These are phyloP conservation scores for Populus hybrid DNA, from an alignment of 441 rosid genomes.

Conservation along the genomic window DNA sequence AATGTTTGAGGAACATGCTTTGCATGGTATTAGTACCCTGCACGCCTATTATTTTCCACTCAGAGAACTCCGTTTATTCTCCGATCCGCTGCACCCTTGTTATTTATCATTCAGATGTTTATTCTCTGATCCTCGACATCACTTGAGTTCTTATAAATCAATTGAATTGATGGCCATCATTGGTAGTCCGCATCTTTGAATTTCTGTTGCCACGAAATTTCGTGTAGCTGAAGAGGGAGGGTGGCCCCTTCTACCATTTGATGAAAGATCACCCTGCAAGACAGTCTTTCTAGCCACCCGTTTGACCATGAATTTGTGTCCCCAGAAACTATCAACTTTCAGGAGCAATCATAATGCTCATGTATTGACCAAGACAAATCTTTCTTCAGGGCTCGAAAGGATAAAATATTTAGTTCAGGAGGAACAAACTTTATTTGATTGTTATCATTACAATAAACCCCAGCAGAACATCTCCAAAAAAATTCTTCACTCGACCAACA, in stretches of 20 bases:
- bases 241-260: neutral
- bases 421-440: constrained; percentile 11
- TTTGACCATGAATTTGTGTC: neutral
- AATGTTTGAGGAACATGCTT: neutral
- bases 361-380: neutral
- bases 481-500: constrained; percentile 23
- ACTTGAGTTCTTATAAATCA: neutral
- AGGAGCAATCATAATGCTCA: neutral
- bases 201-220: neutral
- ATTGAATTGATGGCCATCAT: neutral
- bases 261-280: neutral
- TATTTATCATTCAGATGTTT: neutral
- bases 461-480: constrained; percentile 3
- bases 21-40: neutral
- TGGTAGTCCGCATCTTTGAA: neutral
- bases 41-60: too few species aligned
- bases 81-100: neutral
- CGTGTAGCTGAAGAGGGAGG: neutral
- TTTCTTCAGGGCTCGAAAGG: neutral
- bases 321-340: neutral
- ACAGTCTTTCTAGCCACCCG: neutral
- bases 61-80: too few species aligned
- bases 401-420: neutral
- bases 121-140: neutral
- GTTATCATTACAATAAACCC: constrained; percentile 24